Conservation (phyloP, 352 stramenopile genomes). For the Phytophthora citrophthora region DNA sequence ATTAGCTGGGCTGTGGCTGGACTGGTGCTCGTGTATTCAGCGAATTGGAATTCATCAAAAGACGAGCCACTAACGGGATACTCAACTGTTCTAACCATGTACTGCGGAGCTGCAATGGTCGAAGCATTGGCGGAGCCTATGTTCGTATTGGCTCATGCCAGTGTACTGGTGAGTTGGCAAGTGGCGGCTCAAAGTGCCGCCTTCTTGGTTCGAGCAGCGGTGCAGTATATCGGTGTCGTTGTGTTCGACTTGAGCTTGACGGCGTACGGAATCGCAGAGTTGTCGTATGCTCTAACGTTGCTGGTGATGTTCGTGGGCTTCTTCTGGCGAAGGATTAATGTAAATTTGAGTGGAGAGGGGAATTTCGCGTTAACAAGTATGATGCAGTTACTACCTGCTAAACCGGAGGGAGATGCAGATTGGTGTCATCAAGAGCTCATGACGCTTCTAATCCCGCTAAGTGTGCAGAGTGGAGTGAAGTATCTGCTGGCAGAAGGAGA, state of each 20-base stretch:
- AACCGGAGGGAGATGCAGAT: background rate
- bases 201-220: constrained; percentile 70
- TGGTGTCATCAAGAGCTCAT: constrained; percentile 73
- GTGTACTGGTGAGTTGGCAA: constrained; percentile 84
- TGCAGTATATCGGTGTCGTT: constrained; percentile 79
- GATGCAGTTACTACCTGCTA: constrained; percentile 57
- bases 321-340: constrained; percentile 58
- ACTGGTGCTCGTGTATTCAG: constrained; percentile 33
- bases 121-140: constrained; percentile 85
- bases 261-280: constrained; percentile 77
- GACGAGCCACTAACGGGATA: constrained; percentile 48
- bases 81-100: constrained; percentile 67
- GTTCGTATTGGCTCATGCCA: constrained; percentile 81
- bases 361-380: constrained; percentile 58
- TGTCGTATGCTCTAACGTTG: constrained; percentile 73
- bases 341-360: constrained; percentile 4
- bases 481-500: constrained; percentile 97
- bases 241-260: constrained; percentile 65
- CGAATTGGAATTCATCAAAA: constrained; percentile 13
- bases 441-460: constrained; percentile 73
- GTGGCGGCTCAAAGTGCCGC: constrained; percentile 77
- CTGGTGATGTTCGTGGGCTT: constrained; percentile 61
- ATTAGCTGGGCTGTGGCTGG: constrained; percentile 62
- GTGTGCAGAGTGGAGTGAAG: constrained; percentile 96
- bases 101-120: constrained; percentile 78